A percentile compares a stretch with the other conserved stretches of the same genome.
These are phyloP conservation scores for Colletotrichum eleusines DNA, from an alignment of 2,329 filamentous ascomycete species.

Conservation along the genomic window DNA sequence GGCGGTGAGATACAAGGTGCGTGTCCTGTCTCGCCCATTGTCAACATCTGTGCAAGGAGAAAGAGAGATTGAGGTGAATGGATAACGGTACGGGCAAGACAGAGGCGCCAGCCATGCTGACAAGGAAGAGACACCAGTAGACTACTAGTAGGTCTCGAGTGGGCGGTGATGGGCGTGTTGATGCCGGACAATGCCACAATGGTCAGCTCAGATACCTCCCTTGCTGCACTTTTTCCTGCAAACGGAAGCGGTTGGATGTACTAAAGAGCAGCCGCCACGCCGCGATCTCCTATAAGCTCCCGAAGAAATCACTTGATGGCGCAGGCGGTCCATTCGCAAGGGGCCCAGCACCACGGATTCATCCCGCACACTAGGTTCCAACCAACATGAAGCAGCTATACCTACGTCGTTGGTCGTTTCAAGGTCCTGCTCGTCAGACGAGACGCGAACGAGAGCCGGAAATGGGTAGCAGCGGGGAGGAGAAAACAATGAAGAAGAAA, in stretches of 20 bases:
- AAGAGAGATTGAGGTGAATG: background rate
- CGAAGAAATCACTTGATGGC: background rate
- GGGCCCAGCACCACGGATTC: background rate
- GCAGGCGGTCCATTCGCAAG: background rate
- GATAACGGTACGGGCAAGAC: background rate
- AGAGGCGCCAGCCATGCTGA: conserved; percentile 11
- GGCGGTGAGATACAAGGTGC: conserved; percentile 29
- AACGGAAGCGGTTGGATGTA: background rate
- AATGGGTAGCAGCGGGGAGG: background rate
- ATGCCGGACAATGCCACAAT: conserved; percentile 5
- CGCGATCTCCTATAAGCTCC: background rate
- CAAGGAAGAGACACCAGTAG: background rate
- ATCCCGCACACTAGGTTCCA: background rate
- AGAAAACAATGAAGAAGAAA: background rate
- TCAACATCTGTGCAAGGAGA: background rate
- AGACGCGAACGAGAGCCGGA: background rate
- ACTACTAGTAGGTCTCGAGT: background rate
- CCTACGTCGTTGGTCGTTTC: background rate
- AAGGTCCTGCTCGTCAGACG: background rate
- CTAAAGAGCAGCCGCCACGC: background rate
- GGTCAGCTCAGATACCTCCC: too few relatives aligned
- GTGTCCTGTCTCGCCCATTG: conserved; percentile 9
- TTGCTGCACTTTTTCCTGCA: background rate
- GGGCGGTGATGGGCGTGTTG: conserved; percentile 12
- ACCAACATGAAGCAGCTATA: background rate